These are phyloP conservation scores for Fusarium tricinctum DNA, from an alignment of 2,329 filamentous ascomycete genomes.

Conservation along the genomic window DNA sequence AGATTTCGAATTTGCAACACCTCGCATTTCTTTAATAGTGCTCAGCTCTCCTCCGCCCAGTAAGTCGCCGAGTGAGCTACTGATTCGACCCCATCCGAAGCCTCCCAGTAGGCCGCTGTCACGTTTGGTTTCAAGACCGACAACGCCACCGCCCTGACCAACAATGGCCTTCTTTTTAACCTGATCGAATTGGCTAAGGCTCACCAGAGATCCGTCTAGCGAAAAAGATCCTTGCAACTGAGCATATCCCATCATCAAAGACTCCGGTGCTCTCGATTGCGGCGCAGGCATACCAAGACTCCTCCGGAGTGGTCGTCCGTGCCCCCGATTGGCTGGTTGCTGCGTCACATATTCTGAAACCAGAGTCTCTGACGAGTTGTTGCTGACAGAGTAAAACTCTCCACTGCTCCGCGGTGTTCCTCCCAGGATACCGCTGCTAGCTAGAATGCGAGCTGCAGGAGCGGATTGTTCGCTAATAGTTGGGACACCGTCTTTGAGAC, in stretches of 20 bases:
- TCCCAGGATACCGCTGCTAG: slow-evolving; percentile 78
- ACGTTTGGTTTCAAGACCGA: slow-evolving; percentile 82
- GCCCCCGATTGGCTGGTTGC: slow-evolving; percentile 54
- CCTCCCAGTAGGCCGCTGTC: slow-evolving; percentile 85
- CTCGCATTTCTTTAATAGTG: slow-evolving; percentile 95
- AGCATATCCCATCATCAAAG: slow-evolving; percentile 97
- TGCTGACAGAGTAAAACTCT: slow-evolving; percentile 95
- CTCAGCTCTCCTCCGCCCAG: slow-evolving; percentile 90
- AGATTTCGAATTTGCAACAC: slow-evolving; percentile 84
- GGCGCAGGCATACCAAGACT: slow-evolving; percentile 61
- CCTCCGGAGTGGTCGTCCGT: slow-evolving; percentile 60
- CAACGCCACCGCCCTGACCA: slow-evolving; percentile 87
- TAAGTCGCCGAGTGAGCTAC: slow-evolving; percentile 88
- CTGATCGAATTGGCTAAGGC: slow-evolving; percentile 91
- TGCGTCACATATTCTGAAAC: slow-evolving; percentile 87
- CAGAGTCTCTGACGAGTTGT: slow-evolving; percentile 93
- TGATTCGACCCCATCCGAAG: slow-evolving; percentile 89
- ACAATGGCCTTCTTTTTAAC: slow-evolving; percentile 95
- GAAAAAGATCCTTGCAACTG: slow-evolving; percentile 94
- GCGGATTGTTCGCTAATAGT: slow-evolving; percentile 70
- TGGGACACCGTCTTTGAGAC: slow-evolving; percentile 61
- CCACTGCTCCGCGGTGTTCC: slow-evolving; percentile 91
- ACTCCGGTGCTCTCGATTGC: slow-evolving; percentile 73
- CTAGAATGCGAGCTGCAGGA: slow-evolving; percentile 78
- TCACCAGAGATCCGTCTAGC: slow-evolving; percentile 90